phyloP scores from a whole-genome alignment of 1,284 basidiomycete genomes.

The Austropuccinia psidii region DNA sequence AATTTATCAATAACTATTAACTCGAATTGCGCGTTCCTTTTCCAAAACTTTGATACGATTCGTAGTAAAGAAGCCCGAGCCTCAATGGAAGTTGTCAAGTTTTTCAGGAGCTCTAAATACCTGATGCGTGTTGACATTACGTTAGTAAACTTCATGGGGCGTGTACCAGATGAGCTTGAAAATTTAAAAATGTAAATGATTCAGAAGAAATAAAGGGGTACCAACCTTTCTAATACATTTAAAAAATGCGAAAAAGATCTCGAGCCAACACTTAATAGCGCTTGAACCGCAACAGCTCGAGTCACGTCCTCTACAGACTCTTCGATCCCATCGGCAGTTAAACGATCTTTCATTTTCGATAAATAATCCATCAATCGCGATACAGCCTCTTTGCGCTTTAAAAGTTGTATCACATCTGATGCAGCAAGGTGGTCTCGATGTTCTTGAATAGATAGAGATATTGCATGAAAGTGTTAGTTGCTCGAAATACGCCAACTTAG shows the following conservation, averaged over 20 bases:
- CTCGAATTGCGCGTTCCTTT: constrained; percentile 69
- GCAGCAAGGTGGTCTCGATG: constrained; percentile 73
- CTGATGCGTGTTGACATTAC: constrained; percentile 43
- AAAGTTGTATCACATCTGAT: constrained; percentile 66
- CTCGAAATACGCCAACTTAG: neutral
- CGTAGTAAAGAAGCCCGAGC: constrained; percentile 64
- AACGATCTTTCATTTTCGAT: constrained; percentile 59
- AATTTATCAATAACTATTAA: constrained; percentile 92
- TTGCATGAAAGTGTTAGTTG: neutral
- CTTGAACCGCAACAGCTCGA: constrained; percentile 77
- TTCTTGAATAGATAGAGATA: constrained; percentile 49
- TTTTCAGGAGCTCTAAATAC: constrained; percentile 79
- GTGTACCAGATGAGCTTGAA: neutral
- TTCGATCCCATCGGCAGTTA: constrained; percentile 53
- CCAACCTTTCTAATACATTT: constrained; percentile 76
- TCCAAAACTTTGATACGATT: constrained; percentile 70
- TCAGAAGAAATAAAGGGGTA: neutral
- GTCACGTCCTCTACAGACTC: constrained; percentile 58
- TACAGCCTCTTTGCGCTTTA: constrained; percentile 61
- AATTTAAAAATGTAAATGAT: neutral
- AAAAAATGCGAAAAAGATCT: constrained; percentile 96
- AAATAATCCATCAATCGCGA: constrained; percentile 72
- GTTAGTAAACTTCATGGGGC: neutral
- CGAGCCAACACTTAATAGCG: constrained; percentile 78
- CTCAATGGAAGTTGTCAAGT: constrained; percentile 56